These are phyloP conservation scores for Simplicillium sp. DNA, from an alignment of 2,329 filamentous ascomycete species.

Conservation along the genomic window DNA sequence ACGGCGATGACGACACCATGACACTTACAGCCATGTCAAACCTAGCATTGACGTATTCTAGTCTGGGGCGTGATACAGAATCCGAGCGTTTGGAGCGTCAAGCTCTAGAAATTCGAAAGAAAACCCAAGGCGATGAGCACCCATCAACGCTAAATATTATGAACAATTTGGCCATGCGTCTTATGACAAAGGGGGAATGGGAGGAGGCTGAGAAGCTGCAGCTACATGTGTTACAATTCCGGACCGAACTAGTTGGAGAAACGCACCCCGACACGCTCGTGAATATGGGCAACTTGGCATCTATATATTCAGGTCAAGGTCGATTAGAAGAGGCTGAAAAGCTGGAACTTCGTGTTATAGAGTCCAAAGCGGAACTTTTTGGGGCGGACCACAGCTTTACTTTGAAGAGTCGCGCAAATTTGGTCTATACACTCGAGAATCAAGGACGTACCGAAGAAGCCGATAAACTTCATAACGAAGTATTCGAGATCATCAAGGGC, in stretches of 20 bases:
- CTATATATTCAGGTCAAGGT: neutral
- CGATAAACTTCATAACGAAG: no score
- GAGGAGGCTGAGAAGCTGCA: neutral
- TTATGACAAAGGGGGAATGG: neutral
- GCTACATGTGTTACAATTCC: constrained; percentile 7
- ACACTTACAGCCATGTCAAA: neutral
- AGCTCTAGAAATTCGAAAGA: constrained; percentile 8
- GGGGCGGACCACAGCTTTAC: constrained; percentile 10
- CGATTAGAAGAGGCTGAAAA: neutral
- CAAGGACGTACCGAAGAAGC: no score
- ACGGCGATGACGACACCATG: no score
- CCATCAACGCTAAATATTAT: constrained; percentile 1
- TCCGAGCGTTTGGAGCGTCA: constrained; percentile 7
- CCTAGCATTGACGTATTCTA: constrained; percentile 5
- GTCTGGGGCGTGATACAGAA: constrained; percentile 6
- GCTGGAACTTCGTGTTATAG: constrained; percentile 3
- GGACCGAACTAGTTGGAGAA: constrained; percentile 6
- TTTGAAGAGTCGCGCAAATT: constrained; percentile 9
- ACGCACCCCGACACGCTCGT: constrained; percentile 7
- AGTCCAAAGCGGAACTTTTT: constrained; percentile 7
- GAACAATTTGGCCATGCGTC: neutral
- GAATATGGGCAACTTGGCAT: neutral
- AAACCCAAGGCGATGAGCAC: constrained; percentile 8
- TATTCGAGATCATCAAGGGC: no score
- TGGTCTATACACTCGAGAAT: constrained; percentile 1